Conservation (phyloP, 2,329 filamentous ascomycete genomes). For the Diplodia corticola region DNA sequence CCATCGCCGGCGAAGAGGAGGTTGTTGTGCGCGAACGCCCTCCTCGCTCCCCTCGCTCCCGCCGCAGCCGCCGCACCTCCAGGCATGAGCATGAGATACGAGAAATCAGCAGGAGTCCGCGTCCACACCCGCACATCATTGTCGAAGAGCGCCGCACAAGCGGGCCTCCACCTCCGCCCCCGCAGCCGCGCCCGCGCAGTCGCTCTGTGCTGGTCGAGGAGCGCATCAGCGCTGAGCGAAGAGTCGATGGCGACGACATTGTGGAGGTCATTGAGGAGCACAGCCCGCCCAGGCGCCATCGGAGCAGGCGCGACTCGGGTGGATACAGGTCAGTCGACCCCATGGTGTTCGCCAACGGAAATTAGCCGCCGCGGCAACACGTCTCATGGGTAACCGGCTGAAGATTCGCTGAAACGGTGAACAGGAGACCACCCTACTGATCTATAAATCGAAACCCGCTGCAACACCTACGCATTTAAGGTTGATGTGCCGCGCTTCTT, state of each 20-base stretch:
- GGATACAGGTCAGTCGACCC: constrained; percentile 53
- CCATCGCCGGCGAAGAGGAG: constrained; percentile 56
- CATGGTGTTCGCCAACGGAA: constrained; percentile 40
- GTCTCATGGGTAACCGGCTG: constrained; percentile 22
- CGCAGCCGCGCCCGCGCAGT: constrained; percentile 31
- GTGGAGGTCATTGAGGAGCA: constrained; percentile 61
- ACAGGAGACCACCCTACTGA: constrained; percentile 17
- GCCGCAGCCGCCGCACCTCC: constrained; percentile 35
- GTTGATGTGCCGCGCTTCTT: neutral
- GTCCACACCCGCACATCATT: constrained; percentile 39
- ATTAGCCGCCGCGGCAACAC: constrained; percentile 26
- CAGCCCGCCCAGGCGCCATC: constrained; percentile 43
- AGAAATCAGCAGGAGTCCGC: constrained; percentile 41
- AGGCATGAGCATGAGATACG: constrained; percentile 39
- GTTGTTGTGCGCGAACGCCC: constrained; percentile 51
- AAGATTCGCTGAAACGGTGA: constrained; percentile 2
- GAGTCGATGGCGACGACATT: constrained; percentile 54
- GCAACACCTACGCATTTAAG: neutral
- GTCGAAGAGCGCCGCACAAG: constrained; percentile 37
- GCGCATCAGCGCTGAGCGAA: constrained; percentile 26
- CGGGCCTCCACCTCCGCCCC: constrained; percentile 24
- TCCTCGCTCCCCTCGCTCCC: constrained; percentile 32
- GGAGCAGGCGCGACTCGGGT: constrained; percentile 43
- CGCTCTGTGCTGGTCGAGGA: constrained; percentile 49
- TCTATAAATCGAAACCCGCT: neutral